Evolutionary conservation across 176 grass and related monocot genomes (phyloP), one percentile per base, ranked within the genome.

Genomic region (Ananas comosus): DNA sequence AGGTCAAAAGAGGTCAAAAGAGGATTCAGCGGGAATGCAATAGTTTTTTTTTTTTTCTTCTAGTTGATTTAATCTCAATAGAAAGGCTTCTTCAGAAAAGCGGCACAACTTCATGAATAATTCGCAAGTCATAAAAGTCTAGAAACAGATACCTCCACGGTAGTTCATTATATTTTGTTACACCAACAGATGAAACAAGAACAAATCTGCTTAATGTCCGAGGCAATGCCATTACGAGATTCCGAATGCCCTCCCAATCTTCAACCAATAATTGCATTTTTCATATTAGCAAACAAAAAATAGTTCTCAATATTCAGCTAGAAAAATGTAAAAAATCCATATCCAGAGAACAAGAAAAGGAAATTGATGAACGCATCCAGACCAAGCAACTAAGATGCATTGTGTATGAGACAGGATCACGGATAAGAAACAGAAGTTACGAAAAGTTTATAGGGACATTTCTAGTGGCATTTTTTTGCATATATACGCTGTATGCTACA

Each of bases 131-230:
- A 12, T 67, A 49, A 67, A 18, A 27, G 51, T 52, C 27, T 69
- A 10, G 16, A n/a, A 50, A 49, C 3, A 58, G 51, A 84, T 91
- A 96, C 92, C 88, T 96, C 88, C 83, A 96, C 67, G 92, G 92
- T 51, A 92, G 67, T 72, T 89, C 92, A 76, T 92, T 91, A 66
- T 85, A 96, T 75, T 96, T 96, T 65, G 92, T 96, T 65, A 96
- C 92, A 78, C 92, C 92, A 21, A 96, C 19, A 13, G 92, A 92
- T 71, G 92, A 91, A 50, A 96, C 92, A 13, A 96, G 59, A 83
- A 92, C 63, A 48, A 89, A 48, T 80, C 92, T 91, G 52, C 77
- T 74, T 50, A 96, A 69, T 72, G 88, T 87, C 42, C 3, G 76
- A 76, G 86, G 86, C 66, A 91, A 51, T 66, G 22, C 73, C 13